Percentiles rank a stretch among this genome's conserved stretches.
phyloP scores from a whole-genome alignment of 2,329 filamentous ascomycete genomes.

The Pestalotiopsis fici region DNA sequence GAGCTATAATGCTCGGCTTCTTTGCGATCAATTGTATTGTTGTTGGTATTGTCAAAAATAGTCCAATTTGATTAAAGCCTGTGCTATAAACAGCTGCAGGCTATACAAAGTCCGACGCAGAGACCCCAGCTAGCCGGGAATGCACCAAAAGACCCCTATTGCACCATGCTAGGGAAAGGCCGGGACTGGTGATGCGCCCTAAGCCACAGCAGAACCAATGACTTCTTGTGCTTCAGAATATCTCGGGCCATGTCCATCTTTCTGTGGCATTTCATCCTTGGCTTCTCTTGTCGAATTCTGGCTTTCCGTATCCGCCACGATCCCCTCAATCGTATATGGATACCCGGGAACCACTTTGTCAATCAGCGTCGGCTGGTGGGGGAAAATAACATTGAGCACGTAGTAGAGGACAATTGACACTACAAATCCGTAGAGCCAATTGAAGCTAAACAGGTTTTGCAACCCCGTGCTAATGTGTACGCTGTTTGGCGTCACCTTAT shows the following conservation, averaged over 20 bases:
- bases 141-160: too few species aligned
- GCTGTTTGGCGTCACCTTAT: conserved; percentile 23
- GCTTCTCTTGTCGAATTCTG: background rate
- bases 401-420: conserved; percentile 21
- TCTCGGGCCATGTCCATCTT: background rate
- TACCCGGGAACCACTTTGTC: conserved; percentile 17
- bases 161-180: too few species aligned
- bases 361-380: conserved; percentile 21
- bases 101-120: too few species aligned
- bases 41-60: too few species aligned
- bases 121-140: too few species aligned
- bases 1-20: too few species aligned
- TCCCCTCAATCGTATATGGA: conserved; percentile 11
- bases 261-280: background rate
- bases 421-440: conserved; percentile 31
- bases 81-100: too few species aligned
- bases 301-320: conserved; percentile 14
- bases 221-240: background rate
- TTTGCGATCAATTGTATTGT: too few species aligned
- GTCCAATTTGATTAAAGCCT: too few species aligned
- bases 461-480: conserved; percentile 22
- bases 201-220: background rate
- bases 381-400: conserved; percentile 19
- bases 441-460: conserved; percentile 27
- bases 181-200: too few species aligned